Evolutionary conservation across 495 filamentous ascomycete species (phyloP).

Genomic region (Penicillium diatomitis): DNA sequence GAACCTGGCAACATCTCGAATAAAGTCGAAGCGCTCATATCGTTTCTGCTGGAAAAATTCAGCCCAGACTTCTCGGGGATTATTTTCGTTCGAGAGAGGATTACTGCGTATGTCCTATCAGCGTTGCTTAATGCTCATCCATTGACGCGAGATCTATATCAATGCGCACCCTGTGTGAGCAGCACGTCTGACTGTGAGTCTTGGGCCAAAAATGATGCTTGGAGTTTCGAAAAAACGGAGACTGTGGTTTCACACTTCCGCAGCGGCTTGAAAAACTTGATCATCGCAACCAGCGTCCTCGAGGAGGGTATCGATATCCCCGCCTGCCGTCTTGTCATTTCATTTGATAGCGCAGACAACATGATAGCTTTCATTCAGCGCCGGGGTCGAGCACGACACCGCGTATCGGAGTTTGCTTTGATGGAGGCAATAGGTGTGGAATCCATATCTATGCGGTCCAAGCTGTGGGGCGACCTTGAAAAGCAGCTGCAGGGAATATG

Average conservation of each 20-base stretch:
- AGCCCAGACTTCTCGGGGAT: neutral
- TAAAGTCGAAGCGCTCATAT: neutral
- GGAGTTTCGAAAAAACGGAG: neutral
- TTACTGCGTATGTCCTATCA: neutral
- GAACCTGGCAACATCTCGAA: neutral
- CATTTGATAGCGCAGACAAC: slow-evolving; percentile 59
- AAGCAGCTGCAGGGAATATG: neutral
- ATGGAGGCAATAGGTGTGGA: neutral
- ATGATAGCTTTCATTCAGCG: slow-evolving; percentile 52
- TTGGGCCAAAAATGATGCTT: neutral
- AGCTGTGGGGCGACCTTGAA: neutral
- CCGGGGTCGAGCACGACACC: slow-evolving; percentile 49
- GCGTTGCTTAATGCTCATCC: neutral
- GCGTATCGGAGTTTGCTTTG: slow-evolving; percentile 46
- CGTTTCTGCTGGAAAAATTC: neutral
- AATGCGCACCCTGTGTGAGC: neutral
- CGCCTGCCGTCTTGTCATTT: slow-evolving; percentile 67
- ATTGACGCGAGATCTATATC: neutral
- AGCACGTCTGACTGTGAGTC: neutral
- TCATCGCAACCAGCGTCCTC: slow-evolving; percentile 67
- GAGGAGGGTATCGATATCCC: slow-evolving; percentile 82
- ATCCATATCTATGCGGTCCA: neutral
- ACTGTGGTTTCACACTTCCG: slow-evolving; percentile 16
- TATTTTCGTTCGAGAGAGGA: slow-evolving; percentile 2
- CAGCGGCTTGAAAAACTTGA: slow-evolving; percentile 52